These are phyloP conservation scores for Didymella segeticola DNA, from an alignment of 2,329 filamentous ascomycete species.

Conservation along the genomic window DNA sequence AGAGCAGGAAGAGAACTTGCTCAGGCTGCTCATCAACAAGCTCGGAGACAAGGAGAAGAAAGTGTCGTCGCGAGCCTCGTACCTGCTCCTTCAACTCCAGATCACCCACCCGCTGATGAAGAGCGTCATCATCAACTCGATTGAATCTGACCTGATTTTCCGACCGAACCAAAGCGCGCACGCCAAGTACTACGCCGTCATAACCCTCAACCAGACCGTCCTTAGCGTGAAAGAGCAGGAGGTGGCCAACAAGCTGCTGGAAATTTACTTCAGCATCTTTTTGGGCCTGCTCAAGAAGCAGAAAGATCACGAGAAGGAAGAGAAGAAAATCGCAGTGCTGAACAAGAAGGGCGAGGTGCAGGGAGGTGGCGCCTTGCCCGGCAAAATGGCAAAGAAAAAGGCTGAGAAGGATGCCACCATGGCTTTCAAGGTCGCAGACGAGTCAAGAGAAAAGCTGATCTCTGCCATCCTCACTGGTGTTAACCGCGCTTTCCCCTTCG, in stretches of 20 bases:
- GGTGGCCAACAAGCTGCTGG: conserved; percentile 79
- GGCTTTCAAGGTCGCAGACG: conserved; percentile 57
- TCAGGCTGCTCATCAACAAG: conserved; percentile 93
- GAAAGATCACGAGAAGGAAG: conserved; percentile 50
- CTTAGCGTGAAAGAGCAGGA: conserved; percentile 82
- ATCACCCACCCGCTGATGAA: conserved; percentile 94
- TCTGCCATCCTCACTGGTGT: conserved; percentile 92
- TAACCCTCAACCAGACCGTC: conserved; percentile 96
- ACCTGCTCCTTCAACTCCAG: conserved; percentile 89
- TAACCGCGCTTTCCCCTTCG: conserved; percentile 94
- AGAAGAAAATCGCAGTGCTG: conserved; percentile 43
- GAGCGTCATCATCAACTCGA: conserved; percentile 77
- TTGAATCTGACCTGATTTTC: conserved; percentile 88
- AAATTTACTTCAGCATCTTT: conserved; percentile 93
- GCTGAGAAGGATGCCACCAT: conserved; percentile 52
- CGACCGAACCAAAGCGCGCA: conserved; percentile 85
- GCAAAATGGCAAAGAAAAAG: conserved; percentile 60
- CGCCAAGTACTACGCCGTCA: conserved; percentile 94
- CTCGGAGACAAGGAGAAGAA: conserved; percentile 94
- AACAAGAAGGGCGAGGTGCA: conserved; percentile 61
- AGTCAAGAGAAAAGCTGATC: conserved; percentile 87
- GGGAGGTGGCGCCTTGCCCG: conserved; percentile 61
- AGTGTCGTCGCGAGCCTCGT: conserved; percentile 91
- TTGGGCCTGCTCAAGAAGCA: conserved; percentile 76
- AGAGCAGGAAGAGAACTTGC: conserved; percentile 93